Percentiles rank a stretch among this genome's conserved stretches.
Conservation (phyloP, 805 yeast genomes). For the Ogataea siamensis region DNA sequence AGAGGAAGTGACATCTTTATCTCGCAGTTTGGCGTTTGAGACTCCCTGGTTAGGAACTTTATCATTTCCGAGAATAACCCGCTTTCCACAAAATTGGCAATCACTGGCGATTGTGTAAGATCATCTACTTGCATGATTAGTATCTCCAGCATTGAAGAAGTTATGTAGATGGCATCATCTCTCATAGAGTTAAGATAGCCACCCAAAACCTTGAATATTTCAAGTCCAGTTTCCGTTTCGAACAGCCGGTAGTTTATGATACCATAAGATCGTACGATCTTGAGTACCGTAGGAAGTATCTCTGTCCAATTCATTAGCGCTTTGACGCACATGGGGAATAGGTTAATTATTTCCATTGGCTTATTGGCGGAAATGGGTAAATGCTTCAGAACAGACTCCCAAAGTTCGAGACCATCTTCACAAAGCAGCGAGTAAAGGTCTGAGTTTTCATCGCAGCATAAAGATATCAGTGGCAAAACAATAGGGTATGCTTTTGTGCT, state of each 20-base stretch:
- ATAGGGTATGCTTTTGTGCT: conserved; percentile 50
- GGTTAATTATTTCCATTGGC: conserved; percentile 39
- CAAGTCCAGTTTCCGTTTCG: conserved; percentile 36
- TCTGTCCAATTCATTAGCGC: conserved; percentile 74
- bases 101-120: conserved; percentile 17
- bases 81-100: conserved; percentile 37
- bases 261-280: conserved; percentile 62
- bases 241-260: conserved; percentile 46
- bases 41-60: conserved; percentile 40
- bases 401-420: conserved; percentile 85
- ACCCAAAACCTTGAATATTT: conserved; percentile 48
- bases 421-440: conserved; percentile 54
- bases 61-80: conserved; percentile 45
- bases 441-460: conserved; percentile 61
- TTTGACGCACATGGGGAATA: conserved; percentile 51
- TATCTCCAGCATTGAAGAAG: conserved; percentile 54
- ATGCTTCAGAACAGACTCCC: conserved; percentile 69
- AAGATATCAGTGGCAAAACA: conserved; percentile 60
- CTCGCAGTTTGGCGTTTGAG: conserved; percentile 42
- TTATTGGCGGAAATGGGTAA: conserved; percentile 42
- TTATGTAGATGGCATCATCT: conserved; percentile 63
- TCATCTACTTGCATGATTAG: conserved; percentile 37
- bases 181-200: conserved; percentile 59
- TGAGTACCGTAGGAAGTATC: conserved; percentile 60
- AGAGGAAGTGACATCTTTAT: conserved; percentile 37